Percentiles rank a stretch among this genome's conserved stretches.
Evolutionary conservation across 192 early-diverging fungal species (phyloP).

Genomic region (Chytriomyces sp.): DNA sequence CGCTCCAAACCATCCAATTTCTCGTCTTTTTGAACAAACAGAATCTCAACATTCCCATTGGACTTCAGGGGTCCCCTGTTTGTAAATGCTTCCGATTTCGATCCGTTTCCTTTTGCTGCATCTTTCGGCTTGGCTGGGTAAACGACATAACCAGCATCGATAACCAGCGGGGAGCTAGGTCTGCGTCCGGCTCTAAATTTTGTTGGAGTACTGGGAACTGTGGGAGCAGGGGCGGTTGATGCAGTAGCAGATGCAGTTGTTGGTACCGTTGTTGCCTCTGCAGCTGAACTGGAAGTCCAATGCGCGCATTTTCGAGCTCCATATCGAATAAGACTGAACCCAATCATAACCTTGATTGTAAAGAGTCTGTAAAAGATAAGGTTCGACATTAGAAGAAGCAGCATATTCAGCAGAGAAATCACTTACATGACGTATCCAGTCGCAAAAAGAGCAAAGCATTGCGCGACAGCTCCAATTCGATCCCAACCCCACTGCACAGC

Average conservation of each 20-base stretch:
- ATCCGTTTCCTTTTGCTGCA: background rate
- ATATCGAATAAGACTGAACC: slow-evolving; percentile 74
- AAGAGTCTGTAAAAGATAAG: slow-evolving; percentile 53
- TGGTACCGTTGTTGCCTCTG: background rate
- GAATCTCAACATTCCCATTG: slow-evolving; percentile 34
- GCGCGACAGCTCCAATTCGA: background rate
- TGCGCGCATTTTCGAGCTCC: slow-evolving; percentile 36
- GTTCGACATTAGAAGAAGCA: background rate
- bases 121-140: slow-evolving; percentile 3
- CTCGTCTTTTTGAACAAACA: slow-evolving; percentile 37
- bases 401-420: slow-evolving; percentile 1
- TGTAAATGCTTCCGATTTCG: background rate
- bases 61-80: background rate
- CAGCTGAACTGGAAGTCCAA: slow-evolving; percentile 45
- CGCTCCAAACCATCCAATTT: slow-evolving; percentile 88
- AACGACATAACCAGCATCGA: background rate
- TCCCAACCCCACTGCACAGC: background rate
- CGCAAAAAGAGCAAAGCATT: background rate
- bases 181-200: background rate
- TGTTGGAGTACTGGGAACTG: background rate
- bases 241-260: background rate
- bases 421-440: background rate
- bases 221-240: background rate
- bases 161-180: background rate
- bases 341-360: slow-evolving; percentile 74